A percentile compares a stretch with the other conserved stretches of the same genome.
Evolutionary conservation across 1,284 basidiomycete genomes (phyloP).

Genomic region (Puccinia brachypodii): DNA sequence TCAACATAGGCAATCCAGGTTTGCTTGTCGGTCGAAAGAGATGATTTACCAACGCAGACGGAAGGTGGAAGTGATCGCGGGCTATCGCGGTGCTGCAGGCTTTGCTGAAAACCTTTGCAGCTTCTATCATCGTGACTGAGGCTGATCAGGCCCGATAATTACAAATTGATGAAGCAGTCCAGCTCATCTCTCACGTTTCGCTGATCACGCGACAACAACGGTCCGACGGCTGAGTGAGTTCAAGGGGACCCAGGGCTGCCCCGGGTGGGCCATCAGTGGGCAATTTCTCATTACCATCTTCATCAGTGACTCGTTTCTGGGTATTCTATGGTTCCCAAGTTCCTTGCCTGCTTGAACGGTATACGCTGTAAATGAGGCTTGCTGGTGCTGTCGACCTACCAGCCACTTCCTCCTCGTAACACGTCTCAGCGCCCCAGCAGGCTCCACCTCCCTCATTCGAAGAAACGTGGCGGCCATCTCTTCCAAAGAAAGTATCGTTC

Average conservation of each 20-base stretch:
- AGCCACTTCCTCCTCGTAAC: conserved; percentile 25
- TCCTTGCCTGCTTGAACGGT: neutral
- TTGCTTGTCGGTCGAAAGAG: too few relatives aligned
- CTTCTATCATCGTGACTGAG: too few relatives aligned
- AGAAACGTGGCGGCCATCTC: conserved; percentile 19
- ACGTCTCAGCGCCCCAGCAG: conserved; percentile 12
- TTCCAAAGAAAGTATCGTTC: conserved; percentile 1
- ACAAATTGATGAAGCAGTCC: neutral
- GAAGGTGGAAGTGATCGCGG: too few relatives aligned
- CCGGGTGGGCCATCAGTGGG: neutral
- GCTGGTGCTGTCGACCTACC: neutral
- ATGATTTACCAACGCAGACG: too few relatives aligned
- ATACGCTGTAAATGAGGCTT: conserved; percentile 20
- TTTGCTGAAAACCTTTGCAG: too few relatives aligned
- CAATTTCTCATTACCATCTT: neutral
- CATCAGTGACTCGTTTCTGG: neutral
- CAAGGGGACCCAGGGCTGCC: neutral
- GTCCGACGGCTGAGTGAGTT: neutral
- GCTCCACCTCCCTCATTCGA: neutral
- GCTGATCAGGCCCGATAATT: conserved; percentile 2
- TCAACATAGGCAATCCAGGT: too few relatives aligned
- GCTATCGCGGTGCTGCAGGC: too few relatives aligned
- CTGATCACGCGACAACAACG: conserved; percentile 2
- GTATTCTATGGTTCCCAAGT: neutral
- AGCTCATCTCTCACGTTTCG: conserved; percentile 8